Percentiles rank a stretch among this genome's conserved stretches.
Conservation (phyloP, 768 basidiomycete genomes). For the Lactifluus pinguis region DNA sequence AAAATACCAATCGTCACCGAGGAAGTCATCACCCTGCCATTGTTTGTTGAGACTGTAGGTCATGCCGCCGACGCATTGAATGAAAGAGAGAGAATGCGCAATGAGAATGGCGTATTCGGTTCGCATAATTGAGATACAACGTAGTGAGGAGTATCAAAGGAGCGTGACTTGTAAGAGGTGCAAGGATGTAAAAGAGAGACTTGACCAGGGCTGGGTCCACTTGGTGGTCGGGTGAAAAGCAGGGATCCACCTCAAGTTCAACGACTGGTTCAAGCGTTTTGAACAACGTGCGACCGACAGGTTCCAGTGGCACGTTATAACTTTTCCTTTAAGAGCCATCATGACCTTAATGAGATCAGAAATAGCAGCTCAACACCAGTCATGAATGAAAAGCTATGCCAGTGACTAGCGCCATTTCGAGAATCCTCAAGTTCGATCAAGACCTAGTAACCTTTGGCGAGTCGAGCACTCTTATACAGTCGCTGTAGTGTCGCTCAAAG, state of each 20-base stretch:
- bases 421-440: too few species aligned
- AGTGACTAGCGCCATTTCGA: too few species aligned
- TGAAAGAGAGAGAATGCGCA: neutral
- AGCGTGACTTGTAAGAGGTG: constrained; percentile 11
- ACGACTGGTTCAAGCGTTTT: neutral
- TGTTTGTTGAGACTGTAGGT: constrained; percentile 6
- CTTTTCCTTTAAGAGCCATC: neutral
- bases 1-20: constrained; percentile 36
- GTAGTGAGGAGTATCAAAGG: constrained; percentile 17
- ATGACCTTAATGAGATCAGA: neutral
- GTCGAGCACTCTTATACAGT: too few species aligned
- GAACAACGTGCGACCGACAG: neutral
- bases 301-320: neutral
- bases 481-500: too few species aligned
- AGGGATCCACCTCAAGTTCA: neutral
- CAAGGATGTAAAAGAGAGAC: constrained; percentile 22
- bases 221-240: neutral
- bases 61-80: neutral
- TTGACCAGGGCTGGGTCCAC: constrained; percentile 18
- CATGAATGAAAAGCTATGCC: too few species aligned
- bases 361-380: neutral
- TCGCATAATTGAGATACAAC: constrained; percentile 25
- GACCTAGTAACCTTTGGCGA: too few species aligned
- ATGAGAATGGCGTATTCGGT: constrained; percentile 23
- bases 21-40: constrained; percentile 35